A percentile compares a stretch with the other conserved stretches of the same genome.
Conservation (phyloP, 2,329 filamentous ascomycete genomes). For the Tricladium varicosporioides region DNA sequence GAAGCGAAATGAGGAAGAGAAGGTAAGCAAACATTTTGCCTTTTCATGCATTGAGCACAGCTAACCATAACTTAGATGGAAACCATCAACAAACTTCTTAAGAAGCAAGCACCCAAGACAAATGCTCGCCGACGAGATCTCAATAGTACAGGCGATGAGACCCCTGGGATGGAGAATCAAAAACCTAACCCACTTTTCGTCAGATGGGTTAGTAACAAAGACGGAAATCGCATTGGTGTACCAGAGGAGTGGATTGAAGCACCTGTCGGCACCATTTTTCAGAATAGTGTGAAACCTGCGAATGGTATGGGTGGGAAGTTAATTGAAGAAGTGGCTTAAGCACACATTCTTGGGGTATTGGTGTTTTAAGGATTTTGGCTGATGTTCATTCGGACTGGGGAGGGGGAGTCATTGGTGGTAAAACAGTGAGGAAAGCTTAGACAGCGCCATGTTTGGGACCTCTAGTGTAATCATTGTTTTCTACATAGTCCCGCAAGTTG, state of each 20-base stretch:
- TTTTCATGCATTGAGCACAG: no score
- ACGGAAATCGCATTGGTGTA: constrained; percentile 61
- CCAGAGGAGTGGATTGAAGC: constrained; percentile 66
- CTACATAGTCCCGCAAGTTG: no score
- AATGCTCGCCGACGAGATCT: constrained; percentile 46
- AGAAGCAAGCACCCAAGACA: constrained; percentile 79
- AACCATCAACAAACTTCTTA: constrained; percentile 86
- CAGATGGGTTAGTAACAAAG: constrained; percentile 68
- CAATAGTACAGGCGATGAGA: constrained; percentile 41
- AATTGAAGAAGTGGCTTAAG: constrained; percentile 33
- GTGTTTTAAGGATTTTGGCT: background rate
- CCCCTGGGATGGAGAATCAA: constrained; percentile 45
- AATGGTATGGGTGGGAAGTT: constrained; percentile 29
- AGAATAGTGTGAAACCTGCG: constrained; percentile 26
- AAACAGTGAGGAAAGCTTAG: no score
- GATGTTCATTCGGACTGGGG: background rate
- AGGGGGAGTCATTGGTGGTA: no score
- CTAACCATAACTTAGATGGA: constrained; percentile 60
- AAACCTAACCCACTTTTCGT: constrained; percentile 61
- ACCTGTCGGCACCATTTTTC: constrained; percentile 61
- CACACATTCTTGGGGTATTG: background rate
- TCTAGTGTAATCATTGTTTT: no score
- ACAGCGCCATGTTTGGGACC: no score
- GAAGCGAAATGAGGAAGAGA: constrained; percentile 74
- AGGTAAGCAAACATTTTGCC: no score